Evolutionary conservation across 2,329 filamentous ascomycete species (phyloP), one percentile per base, ranked within the genome.

Genomic region (Lecanicillium sp.): DNA sequence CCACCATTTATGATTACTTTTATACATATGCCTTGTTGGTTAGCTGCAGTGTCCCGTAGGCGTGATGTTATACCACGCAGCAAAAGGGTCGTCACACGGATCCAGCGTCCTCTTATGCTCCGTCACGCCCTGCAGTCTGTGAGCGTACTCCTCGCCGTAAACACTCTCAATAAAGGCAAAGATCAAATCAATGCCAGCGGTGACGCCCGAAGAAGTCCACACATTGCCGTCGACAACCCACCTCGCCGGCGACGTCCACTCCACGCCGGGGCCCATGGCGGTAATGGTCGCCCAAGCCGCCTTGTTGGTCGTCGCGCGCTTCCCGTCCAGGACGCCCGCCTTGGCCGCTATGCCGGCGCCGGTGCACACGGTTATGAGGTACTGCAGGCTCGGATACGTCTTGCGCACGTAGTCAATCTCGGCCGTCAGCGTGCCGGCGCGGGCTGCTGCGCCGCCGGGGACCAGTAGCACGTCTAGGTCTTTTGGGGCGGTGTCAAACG

Each of bases 231-330:
- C 78, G 0, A 65, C 60, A 0, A 82, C 73, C 77, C 79, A 84
- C 31, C 80, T 64, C 18, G 79, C 80, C 29, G 66, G 63, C 1
- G 64, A 58, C 19, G 78, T 65, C 80, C 80, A 85, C 1, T 71
- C 52, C 0, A 79, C 74, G 0, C 64, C 56, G 0, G 67, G 62
- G 0, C 71, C 66, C 33, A 66, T 54, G 2, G 59, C 49, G 2
- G 58, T 68, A 3, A 72, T 68, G 45, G 56, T 54, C 5, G 58
- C 55, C 63, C 71, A 84, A 0, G 66, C 63, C 7, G 53, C 52
- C 57, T 84, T 85, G 53, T 84, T 84, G 13, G 74, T 80, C 4
- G 81, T 85, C 4, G 78, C 81, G 5, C 64, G 61, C 43, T 60
- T 64, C 0, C 76, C 74, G 43, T 83, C 69, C 19, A 86, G 54